A percentile compares a stretch with the other conserved stretches of the same genome.
Evolutionary conservation across 306 rosid genomes (phyloP).

Genomic region (Pyrus betulifolia): DNA sequence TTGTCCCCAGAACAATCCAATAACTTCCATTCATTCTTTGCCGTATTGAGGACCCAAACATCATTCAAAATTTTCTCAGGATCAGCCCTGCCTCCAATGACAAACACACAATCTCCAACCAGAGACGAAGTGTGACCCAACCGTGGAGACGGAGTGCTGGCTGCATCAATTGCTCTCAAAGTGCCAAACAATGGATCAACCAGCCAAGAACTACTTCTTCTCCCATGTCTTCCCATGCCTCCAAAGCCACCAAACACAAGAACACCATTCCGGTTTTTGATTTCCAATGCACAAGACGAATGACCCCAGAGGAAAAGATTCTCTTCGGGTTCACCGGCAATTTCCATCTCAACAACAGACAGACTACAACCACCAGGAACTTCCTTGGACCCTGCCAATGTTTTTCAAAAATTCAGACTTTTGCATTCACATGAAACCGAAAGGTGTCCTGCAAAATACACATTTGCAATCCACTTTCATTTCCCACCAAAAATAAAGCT

Average conservation of each 20-base stretch:
- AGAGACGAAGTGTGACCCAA: slow-evolving; percentile 70
- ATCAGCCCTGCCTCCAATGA: slow-evolving; percentile 84
- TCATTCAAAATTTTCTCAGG: slow-evolving; percentile 72
- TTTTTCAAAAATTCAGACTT: slow-evolving; percentile 72
- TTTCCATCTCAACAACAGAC: slow-evolving; percentile 40
- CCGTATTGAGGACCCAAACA: slow-evolving; percentile 53
- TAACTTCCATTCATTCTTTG: slow-evolving; percentile 52
- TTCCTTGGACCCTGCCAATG: slow-evolving; percentile 73
- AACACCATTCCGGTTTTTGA: slow-evolving; percentile 24
- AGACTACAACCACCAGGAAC: slow-evolving; percentile 32
- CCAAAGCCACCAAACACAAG: slow-evolving; percentile 90
- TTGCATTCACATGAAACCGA: slow-evolving; percentile 57
- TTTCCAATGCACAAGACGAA: slow-evolving; percentile 44
- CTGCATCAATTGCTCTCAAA: slow-evolving; percentile 30
- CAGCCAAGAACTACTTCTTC: slow-evolving; percentile 55
- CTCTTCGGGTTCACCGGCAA: slow-evolving; percentile 56
- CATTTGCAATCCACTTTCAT: neutral
- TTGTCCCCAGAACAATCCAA: slow-evolving; percentile 41
- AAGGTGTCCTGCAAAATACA: slow-evolving; percentile 57
- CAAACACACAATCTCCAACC: slow-evolving; percentile 55
- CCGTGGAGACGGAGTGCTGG: slow-evolving; percentile 50
- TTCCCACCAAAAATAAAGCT: neutral
- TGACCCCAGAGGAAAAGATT: slow-evolving; percentile 92
- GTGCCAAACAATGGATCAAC: slow-evolving; percentile 50
- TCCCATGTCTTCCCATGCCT: slow-evolving; percentile 80